Conservation (phyloP, 495 filamentous ascomycete species). For the Aspergillus ellipticus region DNA sequence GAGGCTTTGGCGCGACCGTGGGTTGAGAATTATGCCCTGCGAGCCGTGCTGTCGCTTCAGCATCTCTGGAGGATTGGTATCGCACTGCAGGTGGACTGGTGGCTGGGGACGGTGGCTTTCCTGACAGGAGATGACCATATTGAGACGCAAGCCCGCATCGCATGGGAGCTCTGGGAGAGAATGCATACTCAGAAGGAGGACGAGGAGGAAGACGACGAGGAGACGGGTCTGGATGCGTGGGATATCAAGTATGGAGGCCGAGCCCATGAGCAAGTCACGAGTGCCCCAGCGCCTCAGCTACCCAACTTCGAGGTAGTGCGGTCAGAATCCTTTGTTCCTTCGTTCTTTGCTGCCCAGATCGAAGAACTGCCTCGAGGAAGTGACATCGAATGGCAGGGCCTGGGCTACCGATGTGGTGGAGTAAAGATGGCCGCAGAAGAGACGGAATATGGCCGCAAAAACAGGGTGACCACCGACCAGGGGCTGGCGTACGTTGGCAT, state of each 20-base stretch:
- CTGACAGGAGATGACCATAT: conserved; percentile 40
- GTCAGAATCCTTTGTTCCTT: conserved; percentile 39
- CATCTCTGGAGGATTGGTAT: conserved; percentile 84
- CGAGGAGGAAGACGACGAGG: conserved; percentile 30
- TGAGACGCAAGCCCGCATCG: conserved; percentile 36
- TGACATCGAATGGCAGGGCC: conserved; percentile 70
- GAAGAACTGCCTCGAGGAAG: conserved; percentile 63
- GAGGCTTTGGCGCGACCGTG: conserved; percentile 14
- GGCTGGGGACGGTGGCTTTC: conserved; percentile 70
- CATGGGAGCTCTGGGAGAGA: conserved; percentile 49
- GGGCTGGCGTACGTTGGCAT: conserved; percentile 27
- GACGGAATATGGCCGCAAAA: conserved; percentile 13
- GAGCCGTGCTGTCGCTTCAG: conserved; percentile 69
- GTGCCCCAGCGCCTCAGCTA: conserved; percentile 15
- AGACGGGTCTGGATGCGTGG: conserved; percentile 66
- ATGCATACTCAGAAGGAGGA: conserved; percentile 40
- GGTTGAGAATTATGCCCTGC: conserved; percentile 35
- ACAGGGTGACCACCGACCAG: conserved; percentile 21
- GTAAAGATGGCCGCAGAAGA: conserved; percentile 16
- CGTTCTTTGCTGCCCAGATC: conserved; percentile 70
- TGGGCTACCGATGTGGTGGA: conserved; percentile 35
- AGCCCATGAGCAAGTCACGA: conserved; percentile 19
- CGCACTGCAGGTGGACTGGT: conserved; percentile 68
- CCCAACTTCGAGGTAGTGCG: conserved; percentile 32
- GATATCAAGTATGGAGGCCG: conserved; percentile 57